Conservation (phyloP, 495 filamentous ascomycete genomes). For the Aspergillus baeticus region DNA sequence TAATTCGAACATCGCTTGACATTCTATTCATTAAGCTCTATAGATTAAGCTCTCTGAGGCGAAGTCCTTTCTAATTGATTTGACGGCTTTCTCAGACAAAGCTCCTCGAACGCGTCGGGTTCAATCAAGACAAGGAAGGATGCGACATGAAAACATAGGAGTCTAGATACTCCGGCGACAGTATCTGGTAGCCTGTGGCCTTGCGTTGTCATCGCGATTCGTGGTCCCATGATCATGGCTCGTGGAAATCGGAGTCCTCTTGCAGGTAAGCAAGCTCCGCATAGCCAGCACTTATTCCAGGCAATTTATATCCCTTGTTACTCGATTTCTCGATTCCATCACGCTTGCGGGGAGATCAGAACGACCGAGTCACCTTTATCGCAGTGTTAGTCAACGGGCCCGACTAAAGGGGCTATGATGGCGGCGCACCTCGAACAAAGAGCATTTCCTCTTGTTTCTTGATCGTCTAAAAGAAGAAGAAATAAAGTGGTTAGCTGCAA, state of each 20-base stretch:
- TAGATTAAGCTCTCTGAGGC: background rate
- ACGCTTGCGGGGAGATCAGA: conserved; percentile 80
- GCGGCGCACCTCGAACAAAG: conserved; percentile 85
- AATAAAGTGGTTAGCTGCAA: conserved; percentile 12
- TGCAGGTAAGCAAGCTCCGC: background rate
- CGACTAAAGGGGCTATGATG: background rate
- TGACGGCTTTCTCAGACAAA: background rate
- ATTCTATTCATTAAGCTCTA: background rate
- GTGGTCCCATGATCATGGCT: conserved; percentile 34
- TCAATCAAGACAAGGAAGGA: background rate
- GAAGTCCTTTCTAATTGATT: background rate
- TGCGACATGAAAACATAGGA: background rate
- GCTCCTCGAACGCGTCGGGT: background rate
- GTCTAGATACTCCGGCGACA: background rate
- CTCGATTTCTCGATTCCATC: conserved; percentile 8
- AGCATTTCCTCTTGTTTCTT: conserved; percentile 98
- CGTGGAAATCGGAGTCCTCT: conserved; percentile 15
- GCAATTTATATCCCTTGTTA: conserved; percentile 16
- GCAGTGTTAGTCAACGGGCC: conserved; percentile 7
- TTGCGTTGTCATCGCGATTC: conserved; percentile 14
- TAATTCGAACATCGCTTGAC: background rate
- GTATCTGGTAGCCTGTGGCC: background rate
- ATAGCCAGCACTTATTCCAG: background rate
- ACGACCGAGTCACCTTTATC: conserved; percentile 87
- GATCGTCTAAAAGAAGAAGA: conserved; percentile 61